Evolutionary conservation across 2,329 filamentous ascomycete genomes (phyloP), one percentile per base, ranked within the genome.

Genomic region (Cladosporium sp.): DNA sequence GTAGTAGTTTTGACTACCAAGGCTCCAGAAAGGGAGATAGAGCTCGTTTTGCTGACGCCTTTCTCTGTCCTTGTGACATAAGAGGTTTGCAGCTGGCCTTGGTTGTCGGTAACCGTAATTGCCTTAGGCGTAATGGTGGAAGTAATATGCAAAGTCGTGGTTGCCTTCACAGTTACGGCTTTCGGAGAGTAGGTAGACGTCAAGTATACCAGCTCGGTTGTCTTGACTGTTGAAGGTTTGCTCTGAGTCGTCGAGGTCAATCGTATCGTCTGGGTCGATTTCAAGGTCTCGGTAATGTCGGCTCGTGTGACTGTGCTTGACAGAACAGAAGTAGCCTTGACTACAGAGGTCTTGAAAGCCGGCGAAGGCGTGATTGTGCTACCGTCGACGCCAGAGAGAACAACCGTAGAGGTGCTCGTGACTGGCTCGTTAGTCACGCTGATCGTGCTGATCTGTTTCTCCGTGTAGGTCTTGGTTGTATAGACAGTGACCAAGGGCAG

Each of bases 341-440:
- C 43, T 8, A 56, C 56, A 2, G 58, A 55, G 14, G 62, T 61
- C n/a, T 59, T 58, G 4, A 63, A 43, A 43, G 64, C 58, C 1
- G 61, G 55, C 19, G 53, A 56, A 0, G 67, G 67, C 1, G 68
- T 70, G 43, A 69, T 49, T 2, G 68, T 71, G 1, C 58, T 60
- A 5, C 66, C 67, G 22, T 67, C 63, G 43, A 68, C 62, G 18
- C 67, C 57, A 3, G 63, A 60, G 1, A 60, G 35, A 10, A 65
- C 62, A 1, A 61, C 51, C 7, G 56, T 64, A 1, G 54, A 33
- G 3, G 55, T 61, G 8, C 58, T 61, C 28, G 56, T 57, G 13
- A 62, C 52, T 38, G 63, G 56, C 2, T 67, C 71, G 5, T 66
- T 51, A 1, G 65, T 59, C 10, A 61, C 56, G 1, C 59, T 63